A percentile compares a stretch with the other conserved stretches of the same genome.
These are phyloP conservation scores for Pilobolus umbonatus DNA, from an alignment of 192 early-diverging fungal genomes.

Conservation along the genomic window DNA sequence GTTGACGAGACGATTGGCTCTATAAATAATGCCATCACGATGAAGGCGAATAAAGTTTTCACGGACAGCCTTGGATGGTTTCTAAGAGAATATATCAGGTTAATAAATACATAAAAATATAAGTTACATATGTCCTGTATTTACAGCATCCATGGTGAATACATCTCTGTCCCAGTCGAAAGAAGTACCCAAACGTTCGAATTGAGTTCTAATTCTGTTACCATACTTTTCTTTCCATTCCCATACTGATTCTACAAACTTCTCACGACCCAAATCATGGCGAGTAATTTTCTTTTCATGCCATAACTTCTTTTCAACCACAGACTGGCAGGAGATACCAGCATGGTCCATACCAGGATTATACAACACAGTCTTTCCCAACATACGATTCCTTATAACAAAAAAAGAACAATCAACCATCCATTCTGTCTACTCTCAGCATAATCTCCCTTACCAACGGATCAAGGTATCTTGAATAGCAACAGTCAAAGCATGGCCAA, in stretches of 20 bases:
- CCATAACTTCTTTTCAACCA: conserved; percentile 95
- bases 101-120: conserved; percentile 3
- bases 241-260: conserved; percentile 85
- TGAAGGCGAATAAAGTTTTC: conserved; percentile 95
- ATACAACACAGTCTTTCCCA: conserved; percentile 90
- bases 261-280: conserved; percentile 90
- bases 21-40: conserved; percentile 93
- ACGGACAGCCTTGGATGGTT: conserved; percentile 71
- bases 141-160: conserved; percentile 93
- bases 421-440: not conserved
- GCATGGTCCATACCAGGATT: conserved; percentile 96
- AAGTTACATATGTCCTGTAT: conserved; percentile 19
- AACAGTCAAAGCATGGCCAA: conserved; percentile 91
- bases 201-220: conserved; percentile 79
- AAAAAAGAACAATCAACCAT: not conserved
- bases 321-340: conserved; percentile 94
- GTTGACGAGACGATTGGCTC: conserved; percentile 95
- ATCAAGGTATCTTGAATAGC: conserved; percentile 91
- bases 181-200: conserved; percentile 85
- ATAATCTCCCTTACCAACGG: conserved; percentile 62
- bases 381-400: conserved; percentile 76
- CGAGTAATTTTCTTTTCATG: conserved; percentile 78
- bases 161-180: conserved; percentile 89
- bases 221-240: conserved; percentile 93
- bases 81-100: conserved; percentile 43